phyloP scores from a whole-genome alignment of 371 early-diverging fungal species.

The Actinomortierella ambigua region DNA sequence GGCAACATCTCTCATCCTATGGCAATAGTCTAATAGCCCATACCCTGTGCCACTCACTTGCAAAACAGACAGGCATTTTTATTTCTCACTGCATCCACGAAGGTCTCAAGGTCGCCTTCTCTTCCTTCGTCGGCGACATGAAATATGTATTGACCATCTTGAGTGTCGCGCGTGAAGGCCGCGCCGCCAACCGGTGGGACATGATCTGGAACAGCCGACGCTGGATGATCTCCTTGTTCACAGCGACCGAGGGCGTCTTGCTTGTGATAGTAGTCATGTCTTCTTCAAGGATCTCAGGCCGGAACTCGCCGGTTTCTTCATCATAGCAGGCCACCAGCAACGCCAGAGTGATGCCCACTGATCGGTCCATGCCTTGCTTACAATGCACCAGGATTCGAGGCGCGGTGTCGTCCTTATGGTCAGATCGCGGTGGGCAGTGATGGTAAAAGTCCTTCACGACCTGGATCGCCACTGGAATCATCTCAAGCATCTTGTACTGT shows the following conservation, averaged over 20 bases:
- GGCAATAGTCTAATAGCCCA: too few species aligned
- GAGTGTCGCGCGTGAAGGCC: constrained; percentile 65
- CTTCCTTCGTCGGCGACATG: constrained; percentile 25
- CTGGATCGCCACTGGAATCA: constrained; percentile 60
- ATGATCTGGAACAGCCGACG: constrained; percentile 73
- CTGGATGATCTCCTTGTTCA: constrained; percentile 68
- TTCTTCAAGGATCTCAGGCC: constrained; percentile 16
- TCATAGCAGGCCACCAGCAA: constrained; percentile 65
- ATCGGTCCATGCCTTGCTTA: constrained; percentile 60
- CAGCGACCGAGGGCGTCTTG: constrained; percentile 23
- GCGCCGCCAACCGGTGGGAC: constrained; percentile 61
- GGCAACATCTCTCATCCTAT: too few species aligned
- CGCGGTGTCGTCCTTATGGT: too few species aligned
- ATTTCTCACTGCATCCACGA: too few species aligned
- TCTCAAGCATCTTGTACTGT: constrained; percentile 56
- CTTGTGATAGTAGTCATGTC: constrained; percentile 17
- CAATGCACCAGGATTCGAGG: constrained; percentile 45
- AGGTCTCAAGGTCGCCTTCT: too few species aligned
- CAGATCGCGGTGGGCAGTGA: too few species aligned
- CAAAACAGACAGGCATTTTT: too few species aligned
- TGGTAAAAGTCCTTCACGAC: constrained; percentile 49
- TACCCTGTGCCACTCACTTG: too few species aligned
- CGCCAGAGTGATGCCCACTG: constrained; percentile 79
- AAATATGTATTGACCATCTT: constrained; percentile 70
- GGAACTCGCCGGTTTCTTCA: constrained; percentile 26